These are phyloP conservation scores for Sporothrix phasma DNA, from an alignment of 2,329 filamentous ascomycete species.

Conservation along the genomic window DNA sequence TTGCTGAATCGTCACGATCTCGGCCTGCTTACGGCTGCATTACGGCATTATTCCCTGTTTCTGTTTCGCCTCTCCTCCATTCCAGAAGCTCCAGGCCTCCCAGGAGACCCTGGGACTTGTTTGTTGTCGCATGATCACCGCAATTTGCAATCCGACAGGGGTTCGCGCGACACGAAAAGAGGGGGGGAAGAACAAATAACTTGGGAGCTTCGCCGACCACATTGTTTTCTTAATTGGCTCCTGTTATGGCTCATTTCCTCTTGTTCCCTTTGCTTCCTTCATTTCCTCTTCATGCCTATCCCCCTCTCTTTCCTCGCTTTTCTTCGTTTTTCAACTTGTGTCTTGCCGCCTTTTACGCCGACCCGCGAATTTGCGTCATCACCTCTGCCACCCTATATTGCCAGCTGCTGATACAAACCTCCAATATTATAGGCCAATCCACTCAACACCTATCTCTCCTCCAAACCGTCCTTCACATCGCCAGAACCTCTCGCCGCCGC, in stretches of 20 bases:
- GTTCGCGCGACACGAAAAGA: slow-evolving; percentile 4
- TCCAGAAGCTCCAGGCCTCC: not conserved
- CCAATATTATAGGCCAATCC: slow-evolving; percentile 64
- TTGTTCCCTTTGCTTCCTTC: not conserved
- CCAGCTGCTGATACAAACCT: slow-evolving; percentile 38
- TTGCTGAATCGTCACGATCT: not conserved
- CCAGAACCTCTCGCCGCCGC: slow-evolving; percentile 85
- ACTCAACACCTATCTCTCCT: slow-evolving; percentile 87
- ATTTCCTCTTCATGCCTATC: not conserved
- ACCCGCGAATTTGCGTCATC: slow-evolving; percentile 24
- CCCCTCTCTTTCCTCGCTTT: not conserved
- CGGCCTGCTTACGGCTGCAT: not conserved
- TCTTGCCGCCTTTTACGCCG: slow-evolving; percentile 21
- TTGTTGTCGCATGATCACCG: not conserved
- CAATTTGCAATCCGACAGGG: slow-evolving; percentile 10
- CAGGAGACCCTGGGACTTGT: not conserved
- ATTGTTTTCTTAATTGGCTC: slow-evolving; percentile 6
- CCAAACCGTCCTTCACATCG: slow-evolving; percentile 84
- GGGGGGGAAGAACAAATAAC: not conserved
- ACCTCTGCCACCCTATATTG: slow-evolving; percentile 20
- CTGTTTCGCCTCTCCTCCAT: not conserved
- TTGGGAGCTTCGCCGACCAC: not conserved
- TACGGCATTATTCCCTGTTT: not conserved
- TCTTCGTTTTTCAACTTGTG: not conserved
- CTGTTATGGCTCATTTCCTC: slow-evolving; percentile 12